Conservation (phyloP, 768 basidiomycete species). For the Pholiota conissans region DNA sequence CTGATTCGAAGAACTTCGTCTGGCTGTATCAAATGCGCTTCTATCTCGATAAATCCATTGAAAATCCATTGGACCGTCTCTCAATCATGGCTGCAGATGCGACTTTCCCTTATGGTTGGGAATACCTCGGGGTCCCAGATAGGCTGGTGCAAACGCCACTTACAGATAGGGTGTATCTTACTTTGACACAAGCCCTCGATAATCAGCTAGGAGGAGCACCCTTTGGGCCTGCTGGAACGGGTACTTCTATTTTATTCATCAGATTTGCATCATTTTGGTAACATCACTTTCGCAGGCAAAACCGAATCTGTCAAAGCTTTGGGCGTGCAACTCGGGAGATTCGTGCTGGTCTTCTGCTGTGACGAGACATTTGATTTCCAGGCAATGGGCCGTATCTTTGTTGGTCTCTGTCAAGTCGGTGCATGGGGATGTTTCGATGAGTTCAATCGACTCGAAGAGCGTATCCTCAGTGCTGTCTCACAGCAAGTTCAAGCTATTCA, state of each 20-base stretch:
- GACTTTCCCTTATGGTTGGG: conserved; percentile 96
- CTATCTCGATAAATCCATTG: conserved; percentile 74
- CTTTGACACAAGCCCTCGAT: conserved; percentile 92
- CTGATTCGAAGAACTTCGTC: conserved; percentile 72
- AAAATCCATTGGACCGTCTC: conserved; percentile 80
- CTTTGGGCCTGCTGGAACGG: conserved; percentile 98
- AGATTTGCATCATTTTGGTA: conserved; percentile 9
- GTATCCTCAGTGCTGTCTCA: conserved; percentile 96
- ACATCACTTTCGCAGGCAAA: conserved; percentile 59
- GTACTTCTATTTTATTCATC: conserved; percentile 36
- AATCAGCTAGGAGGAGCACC: conserved; percentile 96
- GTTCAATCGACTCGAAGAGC: conserved; percentile 97
- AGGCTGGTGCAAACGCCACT: conserved; percentile 97
- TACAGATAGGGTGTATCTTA: conserved; percentile 95
- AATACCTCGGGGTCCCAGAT: conserved; percentile 96
- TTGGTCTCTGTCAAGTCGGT: conserved; percentile 97
- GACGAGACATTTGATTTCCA: conserved; percentile 99
- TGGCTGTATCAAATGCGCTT: conserved; percentile 99
- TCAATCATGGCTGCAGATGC: conserved; percentile 87
- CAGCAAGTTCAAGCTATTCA: conserved; percentile 99
- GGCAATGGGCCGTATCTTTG: conserved; percentile 99
- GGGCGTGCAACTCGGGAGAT: conserved; percentile 95
- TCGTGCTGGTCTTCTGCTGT: conserved; percentile 99
- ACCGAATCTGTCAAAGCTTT: conserved; percentile 99
- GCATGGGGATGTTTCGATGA: conserved; percentile 99